Evolutionary conservation across 139 green algal genomes (phyloP).

Genomic region (Chlorella sorokiniana): DNA sequence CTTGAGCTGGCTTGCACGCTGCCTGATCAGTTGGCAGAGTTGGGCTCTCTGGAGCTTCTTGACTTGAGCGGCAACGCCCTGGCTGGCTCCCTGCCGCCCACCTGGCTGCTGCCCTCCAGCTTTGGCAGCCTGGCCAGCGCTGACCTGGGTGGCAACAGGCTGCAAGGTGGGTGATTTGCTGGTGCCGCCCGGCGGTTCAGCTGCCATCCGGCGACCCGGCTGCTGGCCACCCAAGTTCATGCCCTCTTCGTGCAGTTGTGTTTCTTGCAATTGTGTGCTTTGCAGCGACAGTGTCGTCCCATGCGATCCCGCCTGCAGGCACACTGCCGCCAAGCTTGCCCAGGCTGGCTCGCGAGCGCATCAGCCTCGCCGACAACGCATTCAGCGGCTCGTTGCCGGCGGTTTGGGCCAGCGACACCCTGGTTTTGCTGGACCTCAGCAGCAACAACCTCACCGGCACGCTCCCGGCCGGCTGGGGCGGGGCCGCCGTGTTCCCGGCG

Average conservation of each 20-base stretch:
- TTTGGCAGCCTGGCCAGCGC: background rate
- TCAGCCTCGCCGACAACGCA: conserved; percentile 16
- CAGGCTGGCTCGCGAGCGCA: background rate
- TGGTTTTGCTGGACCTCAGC: conserved; percentile 24
- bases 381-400: conserved; percentile 30
- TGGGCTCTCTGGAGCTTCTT: conserved; percentile 18
- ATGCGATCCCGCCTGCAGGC: background rate
- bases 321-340: background rate
- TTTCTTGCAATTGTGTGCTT: no score
- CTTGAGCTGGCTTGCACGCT: conserved; percentile 34
- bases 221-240: background rate
- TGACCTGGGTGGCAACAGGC: background rate
- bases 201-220: no score
- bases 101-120: background rate
- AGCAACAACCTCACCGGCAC: conserved; percentile 26
- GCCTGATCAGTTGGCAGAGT: conserved; percentile 2
- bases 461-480: conserved; percentile 18
- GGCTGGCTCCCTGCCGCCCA: background rate
- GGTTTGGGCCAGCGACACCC: conserved; percentile 21
- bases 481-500: conserved; percentile 3
- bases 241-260: no score
- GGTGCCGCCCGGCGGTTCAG: no score
- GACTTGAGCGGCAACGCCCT: conserved; percentile 10
- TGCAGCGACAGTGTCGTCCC: no score
- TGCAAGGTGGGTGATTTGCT: conserved; percentile 5